Evolutionary conservation across 345 rosid genomes (phyloP), one percentile per base, ranked within the genome.

Genomic region (Gossypium thurberi): DNA sequence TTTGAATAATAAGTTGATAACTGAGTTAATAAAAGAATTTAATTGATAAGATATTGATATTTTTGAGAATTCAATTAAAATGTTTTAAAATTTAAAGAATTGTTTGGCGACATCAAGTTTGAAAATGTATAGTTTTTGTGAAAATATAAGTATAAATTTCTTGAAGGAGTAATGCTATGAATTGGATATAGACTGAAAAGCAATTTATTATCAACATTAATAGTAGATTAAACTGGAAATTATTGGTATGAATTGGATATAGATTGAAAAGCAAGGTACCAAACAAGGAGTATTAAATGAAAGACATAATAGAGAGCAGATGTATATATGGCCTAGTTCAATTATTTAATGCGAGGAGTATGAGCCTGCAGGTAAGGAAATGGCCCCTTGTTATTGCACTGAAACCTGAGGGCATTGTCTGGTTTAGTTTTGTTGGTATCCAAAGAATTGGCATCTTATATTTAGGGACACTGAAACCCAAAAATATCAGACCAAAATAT

Each of bases 371-470:
- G 61, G 14, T 21, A 20, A 69, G 67, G 78, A 3, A 46, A 69
- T 69, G 77, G 79, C 75, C 81, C 75, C 37, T 44, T 65, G 71
- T 42, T 33, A 66, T 59, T 74, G 78, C 85, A 77, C 84, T 77
- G 80, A 78, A 80, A 72, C 75, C 82, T 62, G 77, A 75, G 78
- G 40, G 14, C 5, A 78, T 80, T 84, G 87, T 78, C 87, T 73
- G 40, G 71, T 80, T 76, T 75, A 60, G 75, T 28, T 62, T 78
- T 80, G 85, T 82, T 77, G 73, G 78, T 43, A 65, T 82, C 71
- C 81, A 65, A 61, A 28, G 55, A 56, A 40, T 47, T 68, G 64
- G 77, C 62, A 65, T 65, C 56, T 58, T 58, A 12, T 65, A 23
- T 71, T 21, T 4, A 14, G 8, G 17, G 3, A 47, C 58, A 61